Evolutionary conservation across 2,329 filamentous ascomycete species (phyloP), one percentile per base, ranked within the genome.

Genomic region (Aspergillus jensenii): DNA sequence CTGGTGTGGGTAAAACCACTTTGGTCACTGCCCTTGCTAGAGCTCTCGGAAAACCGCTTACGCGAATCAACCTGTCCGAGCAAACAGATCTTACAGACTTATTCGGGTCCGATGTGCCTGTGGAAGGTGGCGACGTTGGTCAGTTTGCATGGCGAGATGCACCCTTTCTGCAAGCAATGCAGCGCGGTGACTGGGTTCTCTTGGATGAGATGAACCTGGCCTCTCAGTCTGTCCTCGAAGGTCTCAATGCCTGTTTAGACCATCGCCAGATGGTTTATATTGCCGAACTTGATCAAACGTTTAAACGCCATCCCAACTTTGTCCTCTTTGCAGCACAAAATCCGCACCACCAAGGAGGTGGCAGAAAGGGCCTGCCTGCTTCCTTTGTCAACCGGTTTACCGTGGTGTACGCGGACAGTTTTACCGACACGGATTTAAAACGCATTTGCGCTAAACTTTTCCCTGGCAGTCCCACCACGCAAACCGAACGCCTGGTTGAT

Each of bases 311-410:
- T 71, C 87, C 89, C 0, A 82, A 93, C 62, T 99, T 99, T 75
- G 87, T 90, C n/a, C 84, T 99, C 0, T 99, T 99, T 69, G 95
- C 96, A 14, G 93, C 95, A 0, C 95, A 99, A 72, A 99, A 99
- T 71, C 95, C 95, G 8, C 95, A 99, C 75, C 91, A 97, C 68
- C 95, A 99, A 76, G 95, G 95, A 57, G 93, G 95, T 62, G 95
- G 95, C 9, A 86, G 95, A 66, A 99, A 99, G 75, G 95, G 95
- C 40, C 79, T 99, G 37, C 95, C 95, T 1, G 90, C 90, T 57
- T 98, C 95, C 1, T 99, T 99, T 68, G 95, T 99, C 61, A 98
- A 99, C 73, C 90, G 96, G 46, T 99, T 99, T 73, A 95, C 96
- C 39, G 93, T 99, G 17, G 96, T 99, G 0, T 98, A 98, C 75